Base-by-base conservation (phyloP, 2,329 filamentous ascomycete species). In the Colletotrichum orchidophilum region DNA sequence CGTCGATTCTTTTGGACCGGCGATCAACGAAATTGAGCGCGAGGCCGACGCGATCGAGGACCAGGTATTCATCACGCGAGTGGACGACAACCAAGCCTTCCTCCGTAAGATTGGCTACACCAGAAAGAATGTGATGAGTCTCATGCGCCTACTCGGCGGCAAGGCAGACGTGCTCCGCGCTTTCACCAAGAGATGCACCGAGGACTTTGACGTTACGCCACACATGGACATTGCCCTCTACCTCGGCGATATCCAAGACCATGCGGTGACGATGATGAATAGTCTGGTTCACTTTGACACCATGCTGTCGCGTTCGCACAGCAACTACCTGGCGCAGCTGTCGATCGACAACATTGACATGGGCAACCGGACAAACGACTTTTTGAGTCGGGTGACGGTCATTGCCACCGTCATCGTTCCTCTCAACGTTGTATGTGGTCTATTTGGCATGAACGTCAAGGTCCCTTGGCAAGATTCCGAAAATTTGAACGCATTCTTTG, bases 181-280 rank as follows among this genome's bases (percentile, higher is more conserved):
- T 35, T 99, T 99, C 79, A 97, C 96, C 58, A 99, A 99, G 86
- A 94, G 96, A 54, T 99, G 96, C 88, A 99, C 98, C 80, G 96
- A 98, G 79, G 94, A 97, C 74, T 98, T 97, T 85, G 93, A 94
- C 74, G 93, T 98, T 63, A 97, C 96, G 1, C 96, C 96, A 3
- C 93, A 95, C 54, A 96, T 96, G 84, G 96, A 99, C 78, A 97
- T 99, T 74, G 96, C 95, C 21, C 89, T 99, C 77, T 99, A 99
- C 79, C 89, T 99, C 29, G 94, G 94, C 78, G 96, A 99, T 83
- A 98, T 99, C 74, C 96, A 99, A 82, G 96, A 99, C 83, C 96
- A 99, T 87, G 95, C 98, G 62, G 94, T 99, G 66, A 99, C 96
- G 53, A 98, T 98, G 96, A 97, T 97, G 90, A 96, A 93, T 75